Base-by-base conservation (phyloP, 2,329 filamentous ascomycete genomes). In the Alternaria ventricosa region DNA sequence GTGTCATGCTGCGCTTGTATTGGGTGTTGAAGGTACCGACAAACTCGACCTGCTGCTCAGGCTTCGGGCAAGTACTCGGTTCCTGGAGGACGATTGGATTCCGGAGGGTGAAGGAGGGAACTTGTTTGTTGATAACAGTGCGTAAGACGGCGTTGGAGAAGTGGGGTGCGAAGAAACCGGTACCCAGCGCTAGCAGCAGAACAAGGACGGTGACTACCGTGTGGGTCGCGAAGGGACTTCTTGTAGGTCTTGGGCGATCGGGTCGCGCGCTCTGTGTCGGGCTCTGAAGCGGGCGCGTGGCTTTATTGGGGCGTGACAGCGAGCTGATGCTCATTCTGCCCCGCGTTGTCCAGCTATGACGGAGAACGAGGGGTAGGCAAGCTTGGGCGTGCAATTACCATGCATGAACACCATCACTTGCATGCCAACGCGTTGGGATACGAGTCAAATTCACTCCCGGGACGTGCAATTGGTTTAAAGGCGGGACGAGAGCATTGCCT, bases 1-100 rank as follows among this genome's bases (percentile, higher is more conserved):
- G 78, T 60, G 79, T 79, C 84, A 85, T 85, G 76, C 82, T 84
- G 77, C 79, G 79, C 57, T 73, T 67, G 46, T 75, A 73, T 63
- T 74, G 63, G 60, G 70, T 76, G 70, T 78, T 74, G 71, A 79
- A 79, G 60, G 77, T 79, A 62, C 73, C 73, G 46, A 71, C 63
- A 64, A 73, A 73, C 33, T 75, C 71, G 71, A 73, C 64, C 27
- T 67, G 69, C 30, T 70, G 73, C 23, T 70, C 46, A 6, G 74
- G 72, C 27, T 71, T 75, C 5, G 74, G 76, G 49, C 77, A 79
- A 68, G 69, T 67, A 11, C 68, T 68, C 18, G 74, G 71, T 30
- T 71, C 63, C 49, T 71, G 71, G 43, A 71, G 69, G 57, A 76
- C 64, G 55, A 74, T 41, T 55, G 72, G 71, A 45, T 73, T 71